Evolutionary conservation across 2,329 filamentous ascomycete species (phyloP).

Genomic region (Neoscytalidium dimidiatum): DNA sequence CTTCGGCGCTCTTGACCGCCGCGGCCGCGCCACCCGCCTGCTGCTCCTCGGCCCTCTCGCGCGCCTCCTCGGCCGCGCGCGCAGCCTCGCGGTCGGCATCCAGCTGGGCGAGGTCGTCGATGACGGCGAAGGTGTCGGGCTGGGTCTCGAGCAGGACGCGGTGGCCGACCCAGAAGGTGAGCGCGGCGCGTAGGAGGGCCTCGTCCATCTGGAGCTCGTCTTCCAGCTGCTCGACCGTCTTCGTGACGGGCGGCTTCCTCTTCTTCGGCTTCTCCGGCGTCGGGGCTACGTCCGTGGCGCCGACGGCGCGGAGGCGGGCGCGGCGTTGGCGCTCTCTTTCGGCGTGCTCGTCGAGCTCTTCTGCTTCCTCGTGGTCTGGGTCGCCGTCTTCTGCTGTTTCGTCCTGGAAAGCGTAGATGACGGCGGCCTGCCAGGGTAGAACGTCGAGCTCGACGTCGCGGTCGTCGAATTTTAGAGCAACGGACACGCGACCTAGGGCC

Average conservation of each 20-base stretch:
- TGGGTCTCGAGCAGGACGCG: conserved; percentile 57
- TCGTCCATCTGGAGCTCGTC: conserved; percentile 69
- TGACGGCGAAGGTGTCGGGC: conserved; percentile 62
- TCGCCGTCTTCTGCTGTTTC: conserved; percentile 29
- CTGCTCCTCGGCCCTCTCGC: conserved; percentile 31
- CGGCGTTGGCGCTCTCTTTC: conserved; percentile 27
- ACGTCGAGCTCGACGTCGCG: conserved; percentile 73
- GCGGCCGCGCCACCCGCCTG: conserved; percentile 45
- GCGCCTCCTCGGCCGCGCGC: conserved; percentile 36
- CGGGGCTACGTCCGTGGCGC: conserved; percentile 34
- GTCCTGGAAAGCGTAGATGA: conserved; percentile 79
- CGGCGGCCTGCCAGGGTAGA: conserved; percentile 81
- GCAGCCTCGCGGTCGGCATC: conserved; percentile 37
- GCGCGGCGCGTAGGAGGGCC: conserved; percentile 66
- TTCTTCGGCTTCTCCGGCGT: neutral
- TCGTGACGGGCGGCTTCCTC: conserved; percentile 33
- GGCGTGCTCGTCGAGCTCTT: neutral
- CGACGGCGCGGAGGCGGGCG: conserved; percentile 29
- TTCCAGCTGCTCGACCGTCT: conserved; percentile 49
- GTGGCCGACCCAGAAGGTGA: conserved; percentile 72
- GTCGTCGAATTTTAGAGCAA: conserved; percentile 82
- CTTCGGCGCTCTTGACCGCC: conserved; percentile 51
- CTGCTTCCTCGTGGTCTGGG: neutral
- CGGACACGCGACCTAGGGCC: conserved; percentile 74
- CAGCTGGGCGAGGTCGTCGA: conserved; percentile 55